phyloP scores from a whole-genome alignment of 2,329 filamentous ascomycete genomes.

The Laburnicola sp. region DNA sequence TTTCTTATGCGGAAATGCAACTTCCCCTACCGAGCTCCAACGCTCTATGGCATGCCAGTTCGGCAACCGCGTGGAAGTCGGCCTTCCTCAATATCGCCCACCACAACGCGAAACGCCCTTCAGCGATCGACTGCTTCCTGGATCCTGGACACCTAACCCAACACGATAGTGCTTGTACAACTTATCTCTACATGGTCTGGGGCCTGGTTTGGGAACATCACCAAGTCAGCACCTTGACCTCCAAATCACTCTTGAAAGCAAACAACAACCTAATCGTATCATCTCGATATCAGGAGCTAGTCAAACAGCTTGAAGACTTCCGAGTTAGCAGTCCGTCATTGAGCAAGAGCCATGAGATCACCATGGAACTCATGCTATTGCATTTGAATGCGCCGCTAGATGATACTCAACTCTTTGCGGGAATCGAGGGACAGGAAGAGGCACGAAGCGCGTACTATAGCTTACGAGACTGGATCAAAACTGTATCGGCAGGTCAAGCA shows the following conservation, averaged over 20 bases:
- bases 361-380: constrained; percentile 61
- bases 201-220: constrained; percentile 68
- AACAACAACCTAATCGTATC: constrained; percentile 45
- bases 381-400: constrained; percentile 67
- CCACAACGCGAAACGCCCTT: constrained; percentile 23
- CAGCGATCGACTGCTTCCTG: constrained; percentile 34
- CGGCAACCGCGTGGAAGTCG: constrained; percentile 66
- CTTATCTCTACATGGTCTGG: constrained; percentile 69
- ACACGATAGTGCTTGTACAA: constrained; percentile 50
- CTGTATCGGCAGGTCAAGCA: constrained; percentile 59
- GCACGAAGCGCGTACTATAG: constrained; percentile 62
- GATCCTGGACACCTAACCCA: constrained; percentile 27
- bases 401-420: constrained; percentile 68
- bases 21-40: constrained; percentile 66
- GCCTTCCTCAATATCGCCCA: constrained; percentile 54
- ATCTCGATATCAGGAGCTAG: constrained; percentile 58
- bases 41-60: constrained; percentile 67
- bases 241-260: constrained; percentile 42
- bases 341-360: constrained; percentile 35
- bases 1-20: constrained; percentile 70
- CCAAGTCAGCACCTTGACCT: constrained; percentile 59
- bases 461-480: constrained; percentile 63
- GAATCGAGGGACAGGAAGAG: constrained; percentile 68
- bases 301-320: constrained; percentile 59
- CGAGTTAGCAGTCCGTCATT: constrained; percentile 50